Evolutionary conservation across 2,329 filamentous ascomycete species (phyloP).

Genomic region (Rhynchosporium graminicola): DNA sequence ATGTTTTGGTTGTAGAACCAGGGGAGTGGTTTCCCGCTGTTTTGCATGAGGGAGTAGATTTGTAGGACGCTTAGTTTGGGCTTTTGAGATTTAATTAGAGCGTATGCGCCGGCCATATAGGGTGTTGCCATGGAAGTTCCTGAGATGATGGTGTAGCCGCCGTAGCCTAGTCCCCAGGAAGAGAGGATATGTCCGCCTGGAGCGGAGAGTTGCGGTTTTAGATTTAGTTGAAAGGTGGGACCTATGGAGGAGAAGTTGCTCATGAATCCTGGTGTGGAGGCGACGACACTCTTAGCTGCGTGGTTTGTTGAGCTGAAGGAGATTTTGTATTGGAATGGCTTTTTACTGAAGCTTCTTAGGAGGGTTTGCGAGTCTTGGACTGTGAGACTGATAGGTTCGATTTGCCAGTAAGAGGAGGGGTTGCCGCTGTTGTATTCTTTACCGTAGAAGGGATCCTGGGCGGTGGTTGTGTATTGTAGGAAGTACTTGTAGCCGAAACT

Average conservation of each 20-base stretch:
- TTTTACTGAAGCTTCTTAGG: constrained; percentile 8
- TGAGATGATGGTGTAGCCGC: constrained; percentile 42
- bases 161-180: constrained; percentile 40
- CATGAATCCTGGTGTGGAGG: constrained; percentile 4
- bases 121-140: constrained; percentile 45
- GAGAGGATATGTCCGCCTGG: constrained; percentile 43
- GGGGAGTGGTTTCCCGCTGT: background rate
- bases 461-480: background rate
- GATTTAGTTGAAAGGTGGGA: background rate
- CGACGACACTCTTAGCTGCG: constrained; percentile 13
- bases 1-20: constrained; percentile 8
- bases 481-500: constrained; percentile 9
- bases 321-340: constrained; percentile 10
- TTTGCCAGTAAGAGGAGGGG: background rate
- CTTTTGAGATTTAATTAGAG: constrained; percentile 33
- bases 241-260: constrained; percentile 3
- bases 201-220: constrained; percentile 25
- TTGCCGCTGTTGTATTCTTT: constrained; percentile 6
- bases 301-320: constrained; percentile 1
- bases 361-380: background rate
- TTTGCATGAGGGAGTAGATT: constrained; percentile 7
- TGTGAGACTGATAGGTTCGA: constrained; percentile 7
- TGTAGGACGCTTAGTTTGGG: background rate
- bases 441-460: constrained; percentile 8
- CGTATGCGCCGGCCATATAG: constrained; percentile 41